Base-by-base conservation (phyloP, 805 yeast species). In the Saccharomyces mikatae region DNA sequence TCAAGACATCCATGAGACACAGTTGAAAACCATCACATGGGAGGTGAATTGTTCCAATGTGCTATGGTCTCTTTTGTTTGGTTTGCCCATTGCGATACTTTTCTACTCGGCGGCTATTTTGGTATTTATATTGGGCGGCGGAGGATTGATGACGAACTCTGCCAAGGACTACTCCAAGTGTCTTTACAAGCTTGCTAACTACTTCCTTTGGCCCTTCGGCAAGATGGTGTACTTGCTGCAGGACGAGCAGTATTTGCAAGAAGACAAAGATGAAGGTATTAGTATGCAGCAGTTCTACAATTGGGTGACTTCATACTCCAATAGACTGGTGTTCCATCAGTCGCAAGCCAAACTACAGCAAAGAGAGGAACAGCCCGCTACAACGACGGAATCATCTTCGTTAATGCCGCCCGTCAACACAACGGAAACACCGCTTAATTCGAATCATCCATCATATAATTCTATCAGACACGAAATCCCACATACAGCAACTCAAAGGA, bases 181-280 rank as follows among this genome's bases (percentile, higher is more conserved):
- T 17, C 74, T 85, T 29, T 78, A 78, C 68, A 76, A 78, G 30
- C 70, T 90, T 47, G 94, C 89, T 1, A 70, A 71, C n/a, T 94
- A 88, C 65, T 74, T 90, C 65, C 71, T 87, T 26, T 80, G 76
- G 69, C 99, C 99, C 3, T 94, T 92, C 74, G 98, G 98, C 3
- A 89, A 86, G 62, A 83, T 89, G 61, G 94, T 94, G 3, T 80
- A 89, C 54, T 75, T 92, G 58, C 79, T 78, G 56, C 83, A 82
- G 57, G 97, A 89, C 62, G 84, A 87, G 56, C 84, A 86, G 61
- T 94, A 92, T 67, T 71, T 88, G 48, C 78, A 80, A 47, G 98
- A 92, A 70, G 99, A 92, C 69, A 87, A 84, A 49, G 83, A 90
- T 61, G 95, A 88, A 63, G 98, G 98, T 21, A 80, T 92, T 32